Conservation (phyloP, 2,329 filamentous ascomycete species). For the Mycosphaerella arachidis region DNA sequence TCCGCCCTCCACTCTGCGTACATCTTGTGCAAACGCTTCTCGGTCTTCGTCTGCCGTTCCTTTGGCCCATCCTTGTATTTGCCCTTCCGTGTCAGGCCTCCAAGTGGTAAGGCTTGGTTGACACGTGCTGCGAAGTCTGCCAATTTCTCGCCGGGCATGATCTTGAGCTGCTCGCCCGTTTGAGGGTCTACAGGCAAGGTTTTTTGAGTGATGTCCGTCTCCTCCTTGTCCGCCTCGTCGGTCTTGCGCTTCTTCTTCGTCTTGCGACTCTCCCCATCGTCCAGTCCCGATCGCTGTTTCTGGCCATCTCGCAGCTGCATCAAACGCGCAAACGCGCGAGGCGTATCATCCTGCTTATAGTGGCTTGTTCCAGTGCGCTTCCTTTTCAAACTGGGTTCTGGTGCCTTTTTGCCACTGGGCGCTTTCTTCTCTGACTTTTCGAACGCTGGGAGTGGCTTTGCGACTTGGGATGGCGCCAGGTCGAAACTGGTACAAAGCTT, state of each 20-base stretch:
- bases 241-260: constrained; percentile 43
- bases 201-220: background rate
- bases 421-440: constrained; percentile 37
- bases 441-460: constrained; percentile 55
- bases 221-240: constrained; percentile 13
- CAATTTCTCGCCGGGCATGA: constrained; percentile 77
- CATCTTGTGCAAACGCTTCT: constrained; percentile 66
- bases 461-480: constrained; percentile 58
- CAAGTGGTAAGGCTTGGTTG: constrained; percentile 74
- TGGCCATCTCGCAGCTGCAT: constrained; percentile 66
- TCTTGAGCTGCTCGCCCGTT: constrained; percentile 53
- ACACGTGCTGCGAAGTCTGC: constrained; percentile 79
- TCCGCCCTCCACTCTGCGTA: constrained; percentile 65
- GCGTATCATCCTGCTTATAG: constrained; percentile 71
- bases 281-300: constrained; percentile 58
- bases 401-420: constrained; percentile 16
- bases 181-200: constrained; percentile 5
- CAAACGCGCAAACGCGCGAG: constrained; percentile 78
- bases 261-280: constrained; percentile 58
- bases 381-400: constrained; percentile 17
- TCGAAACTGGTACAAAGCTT: constrained; percentile 44
- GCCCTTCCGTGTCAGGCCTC: constrained; percentile 58
- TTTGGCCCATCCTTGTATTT: constrained; percentile 63
- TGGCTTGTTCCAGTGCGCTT: constrained; percentile 35
- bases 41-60: constrained; percentile 71